A percentile compares a stretch with the other conserved stretches of the same genome.
Evolutionary conservation across 2,329 filamentous ascomycete genomes (phyloP).

Genomic region (Pyricularia pennisetigena): DNA sequence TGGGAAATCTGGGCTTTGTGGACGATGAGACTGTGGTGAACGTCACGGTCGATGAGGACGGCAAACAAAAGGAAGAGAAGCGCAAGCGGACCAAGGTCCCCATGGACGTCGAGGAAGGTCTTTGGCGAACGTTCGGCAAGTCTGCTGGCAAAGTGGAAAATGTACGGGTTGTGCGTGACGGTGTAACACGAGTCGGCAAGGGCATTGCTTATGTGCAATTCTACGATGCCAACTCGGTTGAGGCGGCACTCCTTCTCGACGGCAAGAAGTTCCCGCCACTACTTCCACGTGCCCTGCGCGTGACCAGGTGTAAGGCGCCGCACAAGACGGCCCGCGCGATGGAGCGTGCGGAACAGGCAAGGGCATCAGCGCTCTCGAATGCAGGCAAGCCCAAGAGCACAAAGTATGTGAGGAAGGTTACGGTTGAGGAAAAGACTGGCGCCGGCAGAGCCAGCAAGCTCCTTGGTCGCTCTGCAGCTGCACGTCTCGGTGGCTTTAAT

Average conservation of each 20-base stretch:
- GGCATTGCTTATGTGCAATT: conserved; percentile 98
- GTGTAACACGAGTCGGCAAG: conserved; percentile 86
- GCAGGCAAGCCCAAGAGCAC: conserved; percentile 26
- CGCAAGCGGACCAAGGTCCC: conserved; percentile 62
- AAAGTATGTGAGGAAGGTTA: conserved; percentile 60
- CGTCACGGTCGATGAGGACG: conserved; percentile 54
- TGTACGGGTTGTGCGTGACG: conserved; percentile 83
- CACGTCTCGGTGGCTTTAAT: conserved; percentile 19
- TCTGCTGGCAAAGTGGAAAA: conserved; percentile 75
- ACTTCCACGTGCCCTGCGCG: conserved; percentile 79
- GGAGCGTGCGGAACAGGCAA: conserved; percentile 33
- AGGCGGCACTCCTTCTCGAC: conserved; percentile 79
- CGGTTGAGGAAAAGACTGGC: conserved; percentile 55
- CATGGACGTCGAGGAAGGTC: conserved; percentile 83
- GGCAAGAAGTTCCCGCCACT: conserved; percentile 91
- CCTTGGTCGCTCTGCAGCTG: conserved; percentile 58
- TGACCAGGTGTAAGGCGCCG: conserved; percentile 73
- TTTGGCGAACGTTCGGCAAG: conserved; percentile 73
- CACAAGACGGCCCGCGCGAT: conserved; percentile 47
- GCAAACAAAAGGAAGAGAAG: conserved; percentile 50
- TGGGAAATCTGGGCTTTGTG: conserved; percentile 93
- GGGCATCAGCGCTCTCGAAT: conserved; percentile 18
- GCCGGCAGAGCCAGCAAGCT: conserved; percentile 67
- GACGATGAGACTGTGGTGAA: conserved; percentile 74
- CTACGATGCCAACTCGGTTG: conserved; percentile 76